phyloP scores from a whole-genome alignment of 2,329 filamentous ascomycete genomes.

The Microsporum ferrugineum region DNA sequence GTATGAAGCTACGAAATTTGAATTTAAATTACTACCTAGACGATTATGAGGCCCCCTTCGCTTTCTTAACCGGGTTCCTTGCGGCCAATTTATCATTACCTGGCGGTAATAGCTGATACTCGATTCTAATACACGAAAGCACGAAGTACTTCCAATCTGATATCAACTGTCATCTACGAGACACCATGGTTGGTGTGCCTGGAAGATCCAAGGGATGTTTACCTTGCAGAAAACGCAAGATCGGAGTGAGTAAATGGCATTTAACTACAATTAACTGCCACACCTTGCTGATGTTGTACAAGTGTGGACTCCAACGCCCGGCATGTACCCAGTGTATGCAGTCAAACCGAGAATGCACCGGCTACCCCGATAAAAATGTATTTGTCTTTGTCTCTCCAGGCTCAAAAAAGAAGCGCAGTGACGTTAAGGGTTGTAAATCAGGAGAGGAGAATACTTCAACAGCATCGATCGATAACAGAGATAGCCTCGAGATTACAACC shows the following conservation, averaged over 20 bases:
- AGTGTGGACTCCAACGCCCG: constrained; percentile 24
- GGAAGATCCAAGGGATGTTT: constrained; percentile 20
- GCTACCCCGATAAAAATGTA: constrained; percentile 21
- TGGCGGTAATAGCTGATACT: too few relatives aligned
- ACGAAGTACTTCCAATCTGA: too few relatives aligned
- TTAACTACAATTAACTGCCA: background rate
- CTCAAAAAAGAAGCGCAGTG: constrained; percentile 7
- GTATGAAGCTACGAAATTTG: too few relatives aligned
- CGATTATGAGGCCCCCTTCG: too few relatives aligned
- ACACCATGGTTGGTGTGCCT: constrained; percentile 19
- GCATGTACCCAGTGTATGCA: constrained; percentile 22
- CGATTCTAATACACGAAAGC: too few relatives aligned
- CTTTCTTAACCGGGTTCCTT: too few relatives aligned
- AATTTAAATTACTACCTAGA: too few relatives aligned
- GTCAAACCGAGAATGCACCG: constrained; percentile 22
- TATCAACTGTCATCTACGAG: too few relatives aligned
- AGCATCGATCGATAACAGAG: too few relatives aligned
- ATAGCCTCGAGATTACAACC: too few relatives aligned
- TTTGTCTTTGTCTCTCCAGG: constrained; percentile 21
- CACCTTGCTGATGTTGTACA: background rate
- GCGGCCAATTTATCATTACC: too few relatives aligned
- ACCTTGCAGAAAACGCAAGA: constrained; percentile 21
- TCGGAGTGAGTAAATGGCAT: constrained; percentile 14
- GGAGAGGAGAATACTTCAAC: too few relatives aligned
- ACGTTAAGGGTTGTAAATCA: background rate